These are phyloP conservation scores for Fusarium beomiforme DNA, from an alignment of 2,329 filamentous ascomycete genomes.

Conservation along the genomic window DNA sequence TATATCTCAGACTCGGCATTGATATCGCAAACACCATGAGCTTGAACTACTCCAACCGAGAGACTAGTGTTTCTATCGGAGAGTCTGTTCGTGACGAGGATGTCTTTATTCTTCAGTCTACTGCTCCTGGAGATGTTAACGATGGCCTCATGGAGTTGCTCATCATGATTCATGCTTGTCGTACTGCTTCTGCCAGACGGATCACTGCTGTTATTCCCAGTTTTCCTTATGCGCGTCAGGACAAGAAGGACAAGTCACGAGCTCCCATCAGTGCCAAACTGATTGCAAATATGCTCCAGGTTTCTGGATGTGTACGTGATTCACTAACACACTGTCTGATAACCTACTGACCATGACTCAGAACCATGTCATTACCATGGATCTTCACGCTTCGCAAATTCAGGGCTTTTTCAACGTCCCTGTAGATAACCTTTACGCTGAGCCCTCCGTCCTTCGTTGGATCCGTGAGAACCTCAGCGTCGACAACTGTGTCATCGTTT, in stretches of 20 bases:
- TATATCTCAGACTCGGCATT: constrained; percentile 71
- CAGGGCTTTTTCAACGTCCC: constrained; percentile 93
- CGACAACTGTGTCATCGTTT: constrained; percentile 90
- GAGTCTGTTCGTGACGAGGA: constrained; percentile 97
- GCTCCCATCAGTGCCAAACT: constrained; percentile 97
- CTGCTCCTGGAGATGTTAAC: constrained; percentile 95
- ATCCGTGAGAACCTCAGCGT: constrained; percentile 86
- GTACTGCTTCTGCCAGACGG: constrained; percentile 75
- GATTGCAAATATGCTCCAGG: constrained; percentile 97
- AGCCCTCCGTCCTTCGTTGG: constrained; percentile 91
- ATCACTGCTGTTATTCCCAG: constrained; percentile 97
- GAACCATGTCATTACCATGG: constrained; percentile 86
- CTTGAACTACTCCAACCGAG: constrained; percentile 86
- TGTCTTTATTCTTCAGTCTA: constrained; percentile 97
- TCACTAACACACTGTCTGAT: neutral
- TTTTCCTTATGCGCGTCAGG: constrained; percentile 95
- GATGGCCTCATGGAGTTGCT: constrained; percentile 97
- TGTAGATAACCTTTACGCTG: constrained; percentile 85
- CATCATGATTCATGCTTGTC: constrained; percentile 97
- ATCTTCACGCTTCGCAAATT: constrained; percentile 92
- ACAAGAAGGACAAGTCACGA: constrained; percentile 94
- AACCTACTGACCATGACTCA: constrained; percentile 29
- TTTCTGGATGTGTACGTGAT: constrained; percentile 75
- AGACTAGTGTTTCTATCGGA: constrained; percentile 91
- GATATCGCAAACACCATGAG: constrained; percentile 82